Base-by-base conservation (phyloP, 2,329 filamentous ascomycete species). In the Cercospora sesami region DNA sequence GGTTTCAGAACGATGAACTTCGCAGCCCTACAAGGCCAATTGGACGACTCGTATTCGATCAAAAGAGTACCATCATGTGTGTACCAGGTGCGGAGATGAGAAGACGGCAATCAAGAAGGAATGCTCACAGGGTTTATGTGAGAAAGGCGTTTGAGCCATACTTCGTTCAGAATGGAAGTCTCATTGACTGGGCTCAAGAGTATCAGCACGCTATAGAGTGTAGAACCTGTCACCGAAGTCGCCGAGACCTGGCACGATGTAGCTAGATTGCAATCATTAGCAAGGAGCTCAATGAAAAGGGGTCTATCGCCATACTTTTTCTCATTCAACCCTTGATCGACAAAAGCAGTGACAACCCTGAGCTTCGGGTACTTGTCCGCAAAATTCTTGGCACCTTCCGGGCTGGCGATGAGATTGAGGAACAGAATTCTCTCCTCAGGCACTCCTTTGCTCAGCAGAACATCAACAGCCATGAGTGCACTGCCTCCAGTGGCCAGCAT, bases 401-500 rank as follows among this genome's bases (percentile, higher is more conserved):
- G 95, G 78, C 94, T 97, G n/a, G 95, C 94, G 77, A 99, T 97
- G 69, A 99, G 84, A 80, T 99, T 99, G 67, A 99, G 85, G 83
- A 99, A 99, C 45, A 98, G 84, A 70, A 99, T 99, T 67, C 92
- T 90, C 73, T 98, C 92, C 81, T 98, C 95, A 0, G 94, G 93
- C 5, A 99, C 95, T 33, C 95, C 95, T 72, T 92, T 90, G 45
- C 89, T 89, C 78, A 92, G 96, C 73, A 99, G 85, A 3, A 97
- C 93, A 72, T 98, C 92, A 18, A 98, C 94, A 31, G 95, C 95
- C 92, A 99, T 96, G 66, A 93, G 95, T 63, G 95, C 95, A 67
- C 94, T 97, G 58, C 95, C 95, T 94, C 93, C 94, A 74, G 95
- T 99, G 67, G 95, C 95, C 81, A 99, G 94, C 95, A 99, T 99